Conservation (phyloP, 225 moss, liverwort and hornwort species). For the Climacium dendroides region DNA sequence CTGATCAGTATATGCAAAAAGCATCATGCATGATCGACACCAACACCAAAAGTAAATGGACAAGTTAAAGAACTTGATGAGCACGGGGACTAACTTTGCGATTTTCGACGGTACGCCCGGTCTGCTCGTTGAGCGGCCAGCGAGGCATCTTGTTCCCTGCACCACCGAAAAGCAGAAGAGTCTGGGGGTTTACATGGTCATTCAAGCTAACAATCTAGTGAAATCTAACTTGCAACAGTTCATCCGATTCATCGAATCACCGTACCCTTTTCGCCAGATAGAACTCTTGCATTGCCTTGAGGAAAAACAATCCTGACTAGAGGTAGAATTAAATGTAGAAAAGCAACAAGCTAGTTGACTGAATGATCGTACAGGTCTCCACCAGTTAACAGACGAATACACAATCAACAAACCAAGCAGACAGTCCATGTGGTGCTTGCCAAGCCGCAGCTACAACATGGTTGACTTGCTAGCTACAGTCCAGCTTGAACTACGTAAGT, state of each 20-base stretch:
- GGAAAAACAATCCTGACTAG: not conserved
- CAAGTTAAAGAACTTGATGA: not conserved
- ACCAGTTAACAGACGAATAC: too few relatives aligned
- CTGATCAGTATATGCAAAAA: not conserved
- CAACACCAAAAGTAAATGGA: not conserved
- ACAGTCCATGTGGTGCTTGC: not conserved
- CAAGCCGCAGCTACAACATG: not conserved
- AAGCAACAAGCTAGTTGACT: not conserved
- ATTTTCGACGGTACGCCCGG: not conserved
- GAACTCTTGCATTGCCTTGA: not conserved
- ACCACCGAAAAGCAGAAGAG: not conserved
- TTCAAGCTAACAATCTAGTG: not conserved
- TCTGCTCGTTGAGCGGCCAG: not conserved
- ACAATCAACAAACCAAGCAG: not conserved
- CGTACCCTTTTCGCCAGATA: too few relatives aligned
- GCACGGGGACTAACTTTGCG: not conserved
- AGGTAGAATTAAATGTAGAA: not conserved
- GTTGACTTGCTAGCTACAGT: not conserved
- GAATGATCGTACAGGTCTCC: too few relatives aligned
- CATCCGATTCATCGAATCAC: not conserved
- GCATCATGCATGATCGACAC: not conserved
- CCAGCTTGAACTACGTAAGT: too few relatives aligned
- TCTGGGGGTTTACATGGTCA: not conserved
- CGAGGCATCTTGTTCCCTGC: not conserved
- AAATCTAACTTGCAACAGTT: not conserved